These are phyloP conservation scores for Eimeria brunetti DNA, from an alignment of 169 alveolate species.

Conservation along the genomic window DNA sequence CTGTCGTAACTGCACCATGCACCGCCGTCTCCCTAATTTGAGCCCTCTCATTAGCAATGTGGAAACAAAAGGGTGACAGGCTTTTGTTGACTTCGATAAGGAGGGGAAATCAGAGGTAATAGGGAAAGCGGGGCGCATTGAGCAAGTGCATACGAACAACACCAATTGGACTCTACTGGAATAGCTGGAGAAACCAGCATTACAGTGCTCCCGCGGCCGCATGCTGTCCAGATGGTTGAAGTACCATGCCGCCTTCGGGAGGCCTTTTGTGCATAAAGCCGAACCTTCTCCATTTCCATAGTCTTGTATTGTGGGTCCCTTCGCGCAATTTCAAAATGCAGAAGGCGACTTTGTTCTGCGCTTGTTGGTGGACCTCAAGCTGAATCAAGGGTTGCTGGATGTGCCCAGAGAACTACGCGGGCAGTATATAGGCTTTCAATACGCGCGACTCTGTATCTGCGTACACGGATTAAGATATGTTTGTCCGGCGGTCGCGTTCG, in stretches of 20 bases:
- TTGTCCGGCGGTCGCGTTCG: no score
- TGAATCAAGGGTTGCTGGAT: conserved; percentile 45
- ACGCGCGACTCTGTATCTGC: no score
- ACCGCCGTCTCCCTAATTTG: conserved; percentile 32
- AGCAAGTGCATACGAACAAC: conserved; percentile 7
- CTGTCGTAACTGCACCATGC: not conserved
- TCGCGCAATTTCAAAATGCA: conserved; percentile 24
- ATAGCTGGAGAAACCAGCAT: conserved; percentile 26
- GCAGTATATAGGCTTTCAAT: no score
- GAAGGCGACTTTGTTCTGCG: not conserved
- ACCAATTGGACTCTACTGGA: not conserved
- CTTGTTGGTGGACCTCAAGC: conserved; percentile 31
- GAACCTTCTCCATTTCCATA: conserved; percentile 10
- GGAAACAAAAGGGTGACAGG: conserved; percentile 14
- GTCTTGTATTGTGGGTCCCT: conserved; percentile 16
- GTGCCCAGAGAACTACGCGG: conserved; percentile 18
- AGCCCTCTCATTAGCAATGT: conserved; percentile 40
- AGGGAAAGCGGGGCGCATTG: conserved; percentile 39
- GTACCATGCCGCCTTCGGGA: not conserved
- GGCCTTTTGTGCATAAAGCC: conserved; percentile 1
- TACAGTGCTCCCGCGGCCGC: conserved; percentile 30
- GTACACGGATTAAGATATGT: no score
- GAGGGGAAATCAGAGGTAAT: not conserved
- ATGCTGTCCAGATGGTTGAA: conserved; percentile 18
- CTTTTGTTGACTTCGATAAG: conserved; percentile 21